Conservation (phyloP, 2,329 filamentous ascomycete species). For the Echinosphaeria canescens region DNA sequence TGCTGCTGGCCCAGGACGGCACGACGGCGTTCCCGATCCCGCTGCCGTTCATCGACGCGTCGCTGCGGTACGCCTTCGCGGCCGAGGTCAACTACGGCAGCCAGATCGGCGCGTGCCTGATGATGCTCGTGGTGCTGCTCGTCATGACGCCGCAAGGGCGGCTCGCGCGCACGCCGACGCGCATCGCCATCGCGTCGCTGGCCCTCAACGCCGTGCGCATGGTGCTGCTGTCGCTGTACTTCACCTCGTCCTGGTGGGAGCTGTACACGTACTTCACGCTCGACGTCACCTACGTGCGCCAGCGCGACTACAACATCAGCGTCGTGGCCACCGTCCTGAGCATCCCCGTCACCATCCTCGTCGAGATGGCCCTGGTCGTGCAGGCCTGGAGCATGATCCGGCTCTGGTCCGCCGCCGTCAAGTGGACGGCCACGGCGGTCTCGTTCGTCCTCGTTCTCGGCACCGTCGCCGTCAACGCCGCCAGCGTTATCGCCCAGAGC, state of each 20-base stretch:
- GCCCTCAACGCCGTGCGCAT: slow-evolving; percentile 36
- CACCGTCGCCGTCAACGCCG: slow-evolving; percentile 4
- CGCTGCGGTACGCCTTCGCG: slow-evolving; percentile 7
- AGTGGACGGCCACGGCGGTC: slow-evolving; percentile 7
- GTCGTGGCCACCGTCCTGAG: slow-evolving; percentile 18
- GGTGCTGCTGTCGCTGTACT: slow-evolving; percentile 32
- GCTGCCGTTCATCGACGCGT: slow-evolving; percentile 11
- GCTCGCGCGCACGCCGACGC: slow-evolving; percentile 38
- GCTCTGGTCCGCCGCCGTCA: slow-evolving; percentile 19
- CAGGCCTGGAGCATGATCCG: slow-evolving; percentile 29
- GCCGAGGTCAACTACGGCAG: slow-evolving; percentile 35
- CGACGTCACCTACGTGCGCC: slow-evolving; percentile 28
- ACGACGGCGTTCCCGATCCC: slow-evolving; percentile 11
- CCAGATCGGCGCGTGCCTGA: slow-evolving; percentile 46
- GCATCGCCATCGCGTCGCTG: slow-evolving; percentile 42
- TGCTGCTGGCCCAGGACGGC: slow-evolving; percentile 12
- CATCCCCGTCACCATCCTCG: slow-evolving; percentile 19
- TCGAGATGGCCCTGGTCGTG: slow-evolving; percentile 23
- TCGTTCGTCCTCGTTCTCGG: slow-evolving; percentile 13
- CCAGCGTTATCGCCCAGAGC: not conserved
- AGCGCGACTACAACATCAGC: slow-evolving; percentile 12
- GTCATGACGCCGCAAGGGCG: slow-evolving; percentile 45
- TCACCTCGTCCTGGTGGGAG: slow-evolving; percentile 34
- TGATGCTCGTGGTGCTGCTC: slow-evolving; percentile 43
- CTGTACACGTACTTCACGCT: slow-evolving; percentile 35